phyloP scores from a whole-genome alignment of 441 rosid species.

The Cnidoscolus chayamansa region DNA sequence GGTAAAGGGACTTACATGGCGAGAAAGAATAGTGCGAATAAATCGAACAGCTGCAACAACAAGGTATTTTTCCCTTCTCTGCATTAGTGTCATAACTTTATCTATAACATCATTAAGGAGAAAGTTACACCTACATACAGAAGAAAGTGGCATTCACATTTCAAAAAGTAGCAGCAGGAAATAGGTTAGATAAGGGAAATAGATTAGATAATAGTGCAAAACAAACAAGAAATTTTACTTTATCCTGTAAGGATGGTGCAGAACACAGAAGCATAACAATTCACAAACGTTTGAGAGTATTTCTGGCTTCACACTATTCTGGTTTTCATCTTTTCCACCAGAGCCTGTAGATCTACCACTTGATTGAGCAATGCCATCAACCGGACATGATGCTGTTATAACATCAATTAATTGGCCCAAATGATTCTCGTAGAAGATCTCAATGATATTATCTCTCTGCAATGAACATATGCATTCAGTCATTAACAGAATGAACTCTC shows the following conservation, averaged over 20 bases:
- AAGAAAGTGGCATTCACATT: conserved; percentile 19
- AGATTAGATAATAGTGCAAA: background rate
- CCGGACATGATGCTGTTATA: conserved; percentile 71
- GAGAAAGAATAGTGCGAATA: conserved; percentile 86
- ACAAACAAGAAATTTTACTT: conserved; percentile 50
- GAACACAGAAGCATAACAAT: conserved; percentile 86
- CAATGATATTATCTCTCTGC: conserved; percentile 89
- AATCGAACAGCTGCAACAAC: conserved; percentile 95
- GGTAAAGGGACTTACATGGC: conserved; percentile 59
- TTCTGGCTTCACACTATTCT: conserved; percentile 66
- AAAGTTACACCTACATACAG: conserved; percentile 80
- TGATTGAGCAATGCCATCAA: conserved; percentile 35
- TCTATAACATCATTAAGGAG: conserved; percentile 79
- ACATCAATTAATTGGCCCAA: conserved; percentile 85
- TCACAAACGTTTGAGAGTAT: conserved; percentile 90
- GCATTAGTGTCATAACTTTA: conserved; percentile 79
- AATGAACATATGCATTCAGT: conserved; percentile 16
- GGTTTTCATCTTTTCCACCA: conserved; percentile 45
- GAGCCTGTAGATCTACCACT: conserved; percentile 42
- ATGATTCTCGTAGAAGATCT: conserved; percentile 96
- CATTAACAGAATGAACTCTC: conserved; percentile 5
- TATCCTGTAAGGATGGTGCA: conserved; percentile 93
- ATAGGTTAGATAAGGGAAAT: conserved; percentile 2
- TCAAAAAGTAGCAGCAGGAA: conserved; percentile 14
- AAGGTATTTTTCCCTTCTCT: conserved; percentile 90